Conservation (phyloP, 352 stramenopile species). For the Globisporangium paddicum region DNA sequence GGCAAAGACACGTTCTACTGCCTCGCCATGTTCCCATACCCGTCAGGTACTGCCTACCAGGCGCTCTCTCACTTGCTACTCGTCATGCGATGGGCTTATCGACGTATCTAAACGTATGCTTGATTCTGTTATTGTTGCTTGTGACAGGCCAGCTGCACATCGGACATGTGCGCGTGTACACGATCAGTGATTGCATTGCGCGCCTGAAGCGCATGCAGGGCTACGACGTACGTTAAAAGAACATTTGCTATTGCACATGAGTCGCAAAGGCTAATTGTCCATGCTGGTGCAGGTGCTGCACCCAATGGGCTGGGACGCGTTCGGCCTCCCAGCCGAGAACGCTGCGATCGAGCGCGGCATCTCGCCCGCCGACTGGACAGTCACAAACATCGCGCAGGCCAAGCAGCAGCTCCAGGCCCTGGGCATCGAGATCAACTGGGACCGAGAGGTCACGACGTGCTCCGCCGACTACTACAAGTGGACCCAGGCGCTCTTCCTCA, state of each 20-base stretch:
- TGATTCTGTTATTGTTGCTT: background rate
- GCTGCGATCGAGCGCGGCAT: constrained; percentile 97
- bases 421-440: constrained; percentile 98
- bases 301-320: constrained; percentile 99
- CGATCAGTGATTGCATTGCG: constrained; percentile 97
- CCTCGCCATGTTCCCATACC: constrained; percentile 99
- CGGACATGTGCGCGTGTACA: constrained; percentile 99
- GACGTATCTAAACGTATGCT: background rate
- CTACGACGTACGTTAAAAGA: constrained; percentile 67
- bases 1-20: constrained; percentile 81
- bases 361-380: constrained; percentile 94
- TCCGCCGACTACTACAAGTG: constrained; percentile 97
- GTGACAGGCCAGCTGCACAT: constrained; percentile 92
- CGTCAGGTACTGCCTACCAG: constrained; percentile 54
- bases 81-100: background rate
- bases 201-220: constrained; percentile 97
- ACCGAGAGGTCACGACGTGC: constrained; percentile 96
- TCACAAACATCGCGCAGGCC: constrained; percentile 96
- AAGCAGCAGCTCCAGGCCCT: constrained; percentile 95
- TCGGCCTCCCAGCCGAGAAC: constrained; percentile 99
- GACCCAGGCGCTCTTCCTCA: constrained; percentile 99
- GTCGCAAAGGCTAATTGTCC: background rate
- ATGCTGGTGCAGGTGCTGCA: constrained; percentile 85
- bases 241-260: background rate
- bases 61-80: background rate